These are phyloP conservation scores for Aquilaria yunnanensis DNA, from an alignment of 345 rosid species.

Conservation along the genomic window DNA sequence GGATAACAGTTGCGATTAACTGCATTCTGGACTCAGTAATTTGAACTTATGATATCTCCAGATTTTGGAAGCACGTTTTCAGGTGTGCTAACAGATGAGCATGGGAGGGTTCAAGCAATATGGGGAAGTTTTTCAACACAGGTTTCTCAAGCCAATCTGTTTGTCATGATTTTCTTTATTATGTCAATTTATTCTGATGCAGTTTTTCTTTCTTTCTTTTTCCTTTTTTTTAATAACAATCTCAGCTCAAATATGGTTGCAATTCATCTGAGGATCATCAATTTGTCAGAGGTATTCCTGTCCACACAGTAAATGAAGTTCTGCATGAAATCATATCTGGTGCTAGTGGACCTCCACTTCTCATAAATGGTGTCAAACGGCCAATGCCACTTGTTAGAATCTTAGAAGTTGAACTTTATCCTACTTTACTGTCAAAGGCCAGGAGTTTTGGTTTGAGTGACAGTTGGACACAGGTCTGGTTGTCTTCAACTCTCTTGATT, in stretches of 20 bases:
- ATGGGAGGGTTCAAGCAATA: constrained; percentile 78
- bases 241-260: constrained; percentile 66
- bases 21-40: constrained; percentile 6
- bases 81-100: constrained; percentile 89
- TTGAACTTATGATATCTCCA: constrained; percentile 23
- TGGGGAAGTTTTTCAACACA: constrained; percentile 98
- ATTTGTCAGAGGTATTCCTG: constrained; percentile 84
- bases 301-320: constrained; percentile 62
- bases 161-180: constrained; percentile 10
- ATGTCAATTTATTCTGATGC: constrained; percentile 15
- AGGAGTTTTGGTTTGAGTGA: constrained; percentile 85
- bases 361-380: constrained; percentile 77
- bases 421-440: constrained; percentile 90
- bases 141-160: constrained; percentile 34
- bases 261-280: constrained; percentile 87
- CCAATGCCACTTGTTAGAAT: constrained; percentile 87
- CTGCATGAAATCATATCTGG: constrained; percentile 69
- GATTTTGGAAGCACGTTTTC: constrained; percentile 97
- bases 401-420: constrained; percentile 88
- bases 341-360: constrained; percentile 63
- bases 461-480: constrained; percentile 74
- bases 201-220: neutral
- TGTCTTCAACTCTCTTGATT: no score
- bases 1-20: neutral
- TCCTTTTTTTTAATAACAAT: constrained; percentile 6